These are phyloP conservation scores for Backusella morwellensis DNA, from an alignment of 192 early-diverging fungal genomes.

Conservation along the genomic window DNA sequence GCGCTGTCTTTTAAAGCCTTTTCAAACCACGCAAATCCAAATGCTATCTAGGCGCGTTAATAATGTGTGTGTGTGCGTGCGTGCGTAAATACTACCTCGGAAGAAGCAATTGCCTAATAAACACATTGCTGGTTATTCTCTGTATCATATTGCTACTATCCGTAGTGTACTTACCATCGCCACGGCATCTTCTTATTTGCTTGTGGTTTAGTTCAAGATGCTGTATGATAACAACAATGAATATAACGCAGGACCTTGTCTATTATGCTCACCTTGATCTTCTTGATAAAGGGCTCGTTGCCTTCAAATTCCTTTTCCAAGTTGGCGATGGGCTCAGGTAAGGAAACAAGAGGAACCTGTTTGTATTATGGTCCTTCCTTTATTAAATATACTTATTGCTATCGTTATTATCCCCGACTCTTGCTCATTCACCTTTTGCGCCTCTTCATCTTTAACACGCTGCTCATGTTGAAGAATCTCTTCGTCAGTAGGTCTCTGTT, in stretches of 20 bases:
- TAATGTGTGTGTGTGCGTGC: not conserved
- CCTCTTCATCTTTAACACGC: conserved; percentile 57
- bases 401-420: not conserved
- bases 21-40: conserved; percentile 66
- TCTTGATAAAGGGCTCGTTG: conserved; percentile 47
- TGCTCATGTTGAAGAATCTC: conserved; percentile 45
- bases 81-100: conserved; percentile 37
- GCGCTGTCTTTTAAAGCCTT: conserved; percentile 31
- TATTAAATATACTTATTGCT: not conserved
- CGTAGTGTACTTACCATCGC: conserved; percentile 45
- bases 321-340: conserved; percentile 39
- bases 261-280: conserved; percentile 42
- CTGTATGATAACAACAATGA: conserved; percentile 21
- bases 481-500: conserved; percentile 32
- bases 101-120: conserved; percentile 61
- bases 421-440: conserved; percentile 34
- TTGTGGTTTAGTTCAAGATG: conserved; percentile 43
- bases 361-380: not conserved
- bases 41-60: conserved; percentile 31
- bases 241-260: not conserved
- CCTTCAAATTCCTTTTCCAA: conserved; percentile 53
- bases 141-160: not conserved
- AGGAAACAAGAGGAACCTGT: conserved; percentile 51
- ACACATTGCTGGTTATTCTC: not conserved
- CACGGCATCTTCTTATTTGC: conserved; percentile 53